Percentiles rank a stretch among this genome's conserved stretches.
Conservation (phyloP, 371 early-diverging fungal species). For the Capillidium rhysosporum region DNA sequence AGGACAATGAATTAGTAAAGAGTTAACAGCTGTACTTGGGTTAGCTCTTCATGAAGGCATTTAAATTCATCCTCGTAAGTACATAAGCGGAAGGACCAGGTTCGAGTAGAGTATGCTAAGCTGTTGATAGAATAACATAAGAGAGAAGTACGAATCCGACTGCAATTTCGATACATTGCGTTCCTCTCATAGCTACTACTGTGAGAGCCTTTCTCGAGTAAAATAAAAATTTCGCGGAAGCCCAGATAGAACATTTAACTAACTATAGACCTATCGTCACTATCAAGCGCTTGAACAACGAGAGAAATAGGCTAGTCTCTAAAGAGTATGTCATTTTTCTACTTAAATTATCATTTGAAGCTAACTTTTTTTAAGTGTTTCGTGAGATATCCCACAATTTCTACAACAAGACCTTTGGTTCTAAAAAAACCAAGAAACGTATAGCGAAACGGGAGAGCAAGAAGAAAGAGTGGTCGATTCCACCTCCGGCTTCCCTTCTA, state of each 20-base stretch:
- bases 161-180: conserved; percentile 6
- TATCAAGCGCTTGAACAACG: conserved; percentile 77
- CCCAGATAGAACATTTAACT: conserved; percentile 61
- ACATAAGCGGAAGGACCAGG: conserved; percentile 32
- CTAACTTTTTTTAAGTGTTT: conserved; percentile 41
- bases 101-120: conserved; percentile 34
- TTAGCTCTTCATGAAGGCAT: conserved; percentile 23
- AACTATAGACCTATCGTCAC: conserved; percentile 78
- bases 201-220: conserved; percentile 15
- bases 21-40: conserved; percentile 66
- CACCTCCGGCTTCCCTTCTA: conserved; percentile 56
- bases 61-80: conserved; percentile 37
- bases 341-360: background rate
- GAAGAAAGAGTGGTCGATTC: conserved; percentile 45
- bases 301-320: conserved; percentile 51
- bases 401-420: conserved; percentile 84
- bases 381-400: conserved; percentile 81
- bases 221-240: conserved; percentile 44
- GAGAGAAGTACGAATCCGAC: conserved; percentile 27
- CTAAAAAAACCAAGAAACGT: conserved; percentile 82
- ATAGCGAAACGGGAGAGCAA: conserved; percentile 65
- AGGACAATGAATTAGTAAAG: conserved; percentile 65
- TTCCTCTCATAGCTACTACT: no score
- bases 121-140: conserved; percentile 48
- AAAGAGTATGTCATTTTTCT: conserved; percentile 50